phyloP scores from a whole-genome alignment of 345 rosid species.

The Gossypium raimondii region DNA sequence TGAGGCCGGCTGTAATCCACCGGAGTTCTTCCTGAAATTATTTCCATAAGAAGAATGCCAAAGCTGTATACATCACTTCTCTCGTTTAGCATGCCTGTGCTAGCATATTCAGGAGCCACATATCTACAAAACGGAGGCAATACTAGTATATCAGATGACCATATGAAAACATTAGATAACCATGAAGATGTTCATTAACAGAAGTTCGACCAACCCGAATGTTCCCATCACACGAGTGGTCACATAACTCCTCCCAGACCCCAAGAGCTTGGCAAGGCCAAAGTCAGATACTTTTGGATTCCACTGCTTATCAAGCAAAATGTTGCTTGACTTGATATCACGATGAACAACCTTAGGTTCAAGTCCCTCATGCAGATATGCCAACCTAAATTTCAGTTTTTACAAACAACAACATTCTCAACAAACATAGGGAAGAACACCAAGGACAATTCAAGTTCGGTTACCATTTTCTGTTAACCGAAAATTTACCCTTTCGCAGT shows the following conservation, averaged over 20 bases:
- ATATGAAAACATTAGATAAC: background rate
- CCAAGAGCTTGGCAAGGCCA: conserved; percentile 85
- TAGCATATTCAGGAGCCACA: conserved; percentile 97
- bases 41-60: conserved; percentile 90
- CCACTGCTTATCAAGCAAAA: conserved; percentile 86
- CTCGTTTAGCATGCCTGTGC: conserved; percentile 97
- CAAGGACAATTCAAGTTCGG: conserved; percentile 9
- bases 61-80: conserved; percentile 93
- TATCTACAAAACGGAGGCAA: conserved; percentile 40
- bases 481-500: conserved; percentile 70
- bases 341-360: conserved; percentile 94
- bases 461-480: background rate
- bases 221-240: conserved; percentile 99
- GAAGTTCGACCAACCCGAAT: conserved; percentile 53
- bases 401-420: background rate
- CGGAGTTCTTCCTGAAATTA: conserved; percentile 86
- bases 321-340: conserved; percentile 87
- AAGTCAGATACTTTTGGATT: conserved; percentile 82
- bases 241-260: conserved; percentile 79
- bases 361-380: conserved; percentile 84
- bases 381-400: conserved; percentile 36
- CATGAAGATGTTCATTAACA: conserved; percentile 1
- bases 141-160: background rate
- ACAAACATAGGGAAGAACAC: background rate
- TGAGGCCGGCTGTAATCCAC: conserved; percentile 85